phyloP scores from a whole-genome alignment of 768 basidiomycete species.

The Pleurotus sapidus region DNA sequence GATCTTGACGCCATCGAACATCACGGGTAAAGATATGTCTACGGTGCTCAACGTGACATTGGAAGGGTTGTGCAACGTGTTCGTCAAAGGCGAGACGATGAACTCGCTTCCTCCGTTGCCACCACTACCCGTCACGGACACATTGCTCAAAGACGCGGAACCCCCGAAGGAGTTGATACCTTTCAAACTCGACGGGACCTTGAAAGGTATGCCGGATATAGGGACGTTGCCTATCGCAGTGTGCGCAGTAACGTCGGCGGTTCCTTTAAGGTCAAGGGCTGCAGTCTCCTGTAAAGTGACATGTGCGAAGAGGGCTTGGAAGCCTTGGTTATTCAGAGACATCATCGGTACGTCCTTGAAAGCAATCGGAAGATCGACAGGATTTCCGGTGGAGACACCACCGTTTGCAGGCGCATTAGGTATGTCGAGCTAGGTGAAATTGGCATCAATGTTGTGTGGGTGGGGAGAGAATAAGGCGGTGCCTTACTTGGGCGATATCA shows the following conservation, averaged over 20 bases:
- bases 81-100: constrained; percentile 54
- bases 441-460: neutral
- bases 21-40: constrained; percentile 54
- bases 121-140: constrained; percentile 63
- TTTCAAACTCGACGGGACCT: constrained; percentile 52
- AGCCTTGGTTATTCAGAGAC: constrained; percentile 52
- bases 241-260: constrained; percentile 54
- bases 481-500: constrained; percentile 50
- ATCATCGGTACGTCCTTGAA: constrained; percentile 56
- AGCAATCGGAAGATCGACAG: constrained; percentile 54
- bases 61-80: constrained; percentile 62
- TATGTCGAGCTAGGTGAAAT: constrained; percentile 40
- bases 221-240: constrained; percentile 66
- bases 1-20: constrained; percentile 52
- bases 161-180: constrained; percentile 62
- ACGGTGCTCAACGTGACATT: constrained; percentile 62
- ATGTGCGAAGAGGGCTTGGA: constrained; percentile 53
- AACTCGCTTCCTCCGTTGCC: constrained; percentile 59
- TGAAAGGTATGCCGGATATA: constrained; percentile 62
- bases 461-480: neutral
- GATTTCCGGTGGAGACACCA: constrained; percentile 68
- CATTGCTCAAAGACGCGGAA: constrained; percentile 48
- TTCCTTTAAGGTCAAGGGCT: constrained; percentile 50
- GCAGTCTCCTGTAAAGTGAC: constrained; percentile 49
- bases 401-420: constrained; percentile 48